Base-by-base conservation (phyloP, 2,329 filamentous ascomycete genomes). In the Alternaria sp. region DNA sequence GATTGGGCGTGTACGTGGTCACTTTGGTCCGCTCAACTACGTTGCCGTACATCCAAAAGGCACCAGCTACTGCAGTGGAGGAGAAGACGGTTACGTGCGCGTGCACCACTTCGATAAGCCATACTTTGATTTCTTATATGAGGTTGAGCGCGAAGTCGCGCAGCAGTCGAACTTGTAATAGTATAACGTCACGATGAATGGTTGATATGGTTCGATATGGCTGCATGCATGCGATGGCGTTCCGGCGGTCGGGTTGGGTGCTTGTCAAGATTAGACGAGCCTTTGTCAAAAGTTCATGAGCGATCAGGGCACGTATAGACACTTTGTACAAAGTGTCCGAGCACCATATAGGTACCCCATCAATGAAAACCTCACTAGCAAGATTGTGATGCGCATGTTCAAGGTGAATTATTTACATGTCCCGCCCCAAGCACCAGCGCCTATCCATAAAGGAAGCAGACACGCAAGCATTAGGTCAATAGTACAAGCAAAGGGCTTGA, bases 101-200 rank as follows among this genome's bases (percentile, higher is more conserved):
- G 90, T 98, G 69, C 95, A 99, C 82, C 92, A 97, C 81, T 99
- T 99, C 81, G 95, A 99, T 83, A 96, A 96, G 85, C 87, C 90
- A 63, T 99, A 97, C 85, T 98, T 95, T 79, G 95, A 99, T 81
- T 99, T 99, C 83, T 87, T 91, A 84, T 99, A 97, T 80, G 95
- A 99, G 85, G 95, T 98, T 62, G 95, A 99, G 88, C 86, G 93
- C 80, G 93, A 97, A 56, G 69, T 68, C 45, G 70, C 63, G 44
- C 44, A 48, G 60, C 81, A 81, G 71, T 71, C 72, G 57, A 75
- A 75, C 64, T 67, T 77, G 70, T 78, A 74, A 71, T 55, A 23
- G 41, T 54, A 63, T 29, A 54, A 51, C 28, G 45, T 58, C 63
- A 65, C 64, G 62, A 66, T 56, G 54, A 49, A 64, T 65, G 65